Base-by-base conservation (phyloP, 495 filamentous ascomycete species). In the Penicillium coprophilum region DNA sequence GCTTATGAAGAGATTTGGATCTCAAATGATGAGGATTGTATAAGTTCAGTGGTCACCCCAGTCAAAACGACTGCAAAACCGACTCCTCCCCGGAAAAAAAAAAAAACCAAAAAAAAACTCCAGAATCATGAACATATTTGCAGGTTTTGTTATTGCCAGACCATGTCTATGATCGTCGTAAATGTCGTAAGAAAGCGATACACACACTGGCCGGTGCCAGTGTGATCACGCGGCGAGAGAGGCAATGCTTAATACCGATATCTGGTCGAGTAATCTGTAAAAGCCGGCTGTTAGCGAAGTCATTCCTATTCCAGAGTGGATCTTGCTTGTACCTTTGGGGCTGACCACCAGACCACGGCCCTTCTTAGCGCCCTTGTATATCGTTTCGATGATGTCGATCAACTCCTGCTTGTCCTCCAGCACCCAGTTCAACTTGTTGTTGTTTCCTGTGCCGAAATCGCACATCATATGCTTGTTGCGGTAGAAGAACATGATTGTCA, bases 381-480 rank as follows among this genome's bases (percentile, higher is more conserved):
- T 92, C 13, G 92, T 96, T 75, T 98, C 95, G 65, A 97, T 87
- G 65, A 98, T 97, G 74, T 97, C 95, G 63, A 98, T 97, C 66
- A 98, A 73, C 76, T 98, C 94, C 71, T 98, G 94, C 75, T 98
- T 97, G 68, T 98, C 94, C 74, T 97, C 94, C 53, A 97, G 73
- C 38, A 97, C 92, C 85, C 90, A 97, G 73, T 97, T 97, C 64
- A 96, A 80, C 71, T 96, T 96, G 73, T 98, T 97, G 72, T 98
- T 98, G 76, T 98, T 96, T 63, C 94, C 94, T 6, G 95, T 97
- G 12, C 94, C 93, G 60, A 96, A 94, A 85, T 97, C 94, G 70
- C 76, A 92, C 90, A 95, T 94, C 87, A 98, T 97, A 72, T 97
- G 92, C 73, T 97, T 97, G 70, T 97, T 97, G 46, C 94, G 83